Evolutionary conservation across 345 rosid genomes (phyloP).

Genomic region (Sisymbrium irio): DNA sequence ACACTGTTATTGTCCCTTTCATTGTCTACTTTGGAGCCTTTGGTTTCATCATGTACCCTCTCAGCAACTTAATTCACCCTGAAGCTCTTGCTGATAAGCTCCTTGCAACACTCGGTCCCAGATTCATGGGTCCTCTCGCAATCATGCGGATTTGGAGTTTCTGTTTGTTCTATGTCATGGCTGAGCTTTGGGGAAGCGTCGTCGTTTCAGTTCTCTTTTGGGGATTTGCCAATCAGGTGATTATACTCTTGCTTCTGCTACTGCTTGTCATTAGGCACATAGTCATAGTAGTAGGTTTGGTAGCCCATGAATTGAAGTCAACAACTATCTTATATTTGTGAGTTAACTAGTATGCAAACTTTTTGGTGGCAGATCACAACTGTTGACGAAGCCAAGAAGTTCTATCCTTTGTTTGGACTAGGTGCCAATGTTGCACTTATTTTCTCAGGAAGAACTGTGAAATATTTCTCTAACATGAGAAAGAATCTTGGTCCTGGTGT

Average conservation of each 20-base stretch:
- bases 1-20: slow-evolving; percentile 80
- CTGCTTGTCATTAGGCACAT: not conserved
- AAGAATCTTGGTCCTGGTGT: slow-evolving; percentile 90
- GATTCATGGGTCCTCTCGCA: slow-evolving; percentile 95
- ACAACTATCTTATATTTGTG: not conserved
- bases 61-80: slow-evolving; percentile 81
- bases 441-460: slow-evolving; percentile 94
- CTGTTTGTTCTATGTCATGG: slow-evolving; percentile 99
- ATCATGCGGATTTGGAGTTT: slow-evolving; percentile 95
- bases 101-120: slow-evolving; percentile 70
- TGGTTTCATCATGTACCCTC: slow-evolving; percentile 91
- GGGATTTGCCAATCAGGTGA: slow-evolving; percentile 99
- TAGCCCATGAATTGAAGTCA: not conserved
- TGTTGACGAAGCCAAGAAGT: slow-evolving; percentile 89
- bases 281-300: not conserved
- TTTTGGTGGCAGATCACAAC: slow-evolving; percentile 76
- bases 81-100: slow-evolving; percentile 81
- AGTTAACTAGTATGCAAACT: not conserved
- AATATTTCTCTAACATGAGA: slow-evolving; percentile 90
- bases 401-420: slow-evolving; percentile 91
- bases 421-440: slow-evolving; percentile 94
- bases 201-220: slow-evolving; percentile 94
- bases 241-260: not conserved
- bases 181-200: slow-evolving; percentile 99
- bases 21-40: slow-evolving; percentile 93